Percentiles rank a stretch among this genome's conserved stretches.
These are phyloP conservation scores for Meyerozyma sp. DNA, from an alignment of 1,139 yeast species.

Conservation along the genomic window DNA sequence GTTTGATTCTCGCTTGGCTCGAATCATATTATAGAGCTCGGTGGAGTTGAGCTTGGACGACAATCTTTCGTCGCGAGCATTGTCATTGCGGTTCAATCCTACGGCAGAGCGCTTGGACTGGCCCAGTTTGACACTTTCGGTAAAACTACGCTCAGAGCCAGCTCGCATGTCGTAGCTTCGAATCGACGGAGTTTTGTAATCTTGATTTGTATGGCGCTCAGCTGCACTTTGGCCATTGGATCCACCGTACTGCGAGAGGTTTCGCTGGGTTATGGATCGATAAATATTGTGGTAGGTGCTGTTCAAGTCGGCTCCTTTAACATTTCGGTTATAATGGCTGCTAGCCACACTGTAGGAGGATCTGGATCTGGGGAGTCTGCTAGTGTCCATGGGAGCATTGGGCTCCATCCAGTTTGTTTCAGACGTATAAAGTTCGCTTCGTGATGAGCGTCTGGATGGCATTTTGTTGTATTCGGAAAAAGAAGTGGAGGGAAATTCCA, in stretches of 20 bases:
- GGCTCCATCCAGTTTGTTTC: constrained; percentile 47
- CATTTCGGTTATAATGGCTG: constrained; percentile 3
- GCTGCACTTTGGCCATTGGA: not conserved
- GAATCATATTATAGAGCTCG: constrained; percentile 20
- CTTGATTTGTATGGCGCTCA: not conserved
- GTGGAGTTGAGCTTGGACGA: constrained; percentile 12
- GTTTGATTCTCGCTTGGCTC: constrained; percentile 7
- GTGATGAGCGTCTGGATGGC: constrained; percentile 33
- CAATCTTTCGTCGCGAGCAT: constrained; percentile 2
- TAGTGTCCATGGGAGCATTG: constrained; percentile 7
- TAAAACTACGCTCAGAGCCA: constrained; percentile 4
- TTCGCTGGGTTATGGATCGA: constrained; percentile 32
- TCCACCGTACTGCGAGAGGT: constrained; percentile 13
- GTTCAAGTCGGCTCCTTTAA: constrained; percentile 16
- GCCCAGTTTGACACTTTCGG: constrained; percentile 4
- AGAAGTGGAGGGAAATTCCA: constrained; percentile 32
- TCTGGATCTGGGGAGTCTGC: constrained; percentile 15
- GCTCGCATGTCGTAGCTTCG: not conserved
- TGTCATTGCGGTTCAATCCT: not conserved
- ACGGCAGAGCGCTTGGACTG: not conserved
- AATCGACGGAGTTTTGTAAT: not conserved
- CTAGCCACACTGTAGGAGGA: constrained; percentile 24
- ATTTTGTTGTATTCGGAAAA: constrained; percentile 30
- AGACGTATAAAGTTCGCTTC: constrained; percentile 36
- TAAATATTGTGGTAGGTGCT: constrained; percentile 30